phyloP scores from a whole-genome alignment of 768 basidiomycete genomes.

The Termitomyces sp. region DNA sequence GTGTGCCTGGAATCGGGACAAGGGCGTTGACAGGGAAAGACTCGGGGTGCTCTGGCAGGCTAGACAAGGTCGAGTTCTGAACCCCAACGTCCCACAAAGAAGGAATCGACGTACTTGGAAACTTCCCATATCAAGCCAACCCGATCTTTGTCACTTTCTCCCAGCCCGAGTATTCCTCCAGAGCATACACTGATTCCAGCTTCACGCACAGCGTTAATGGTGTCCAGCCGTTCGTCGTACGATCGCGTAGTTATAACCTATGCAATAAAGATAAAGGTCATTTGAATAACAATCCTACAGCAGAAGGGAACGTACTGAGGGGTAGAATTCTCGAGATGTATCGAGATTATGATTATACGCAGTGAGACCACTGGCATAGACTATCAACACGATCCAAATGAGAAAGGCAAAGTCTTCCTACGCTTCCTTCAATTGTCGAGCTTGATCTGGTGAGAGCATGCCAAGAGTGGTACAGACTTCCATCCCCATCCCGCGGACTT shows the following conservation, averaged over 20 bases:
- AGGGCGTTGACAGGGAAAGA: constrained; percentile 98
- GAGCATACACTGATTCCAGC: constrained; percentile 98
- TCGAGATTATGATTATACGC: constrained; percentile 99
- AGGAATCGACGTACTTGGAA: constrained; percentile 56
- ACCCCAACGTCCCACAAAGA: background rate
- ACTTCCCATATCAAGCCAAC: constrained; percentile 94
- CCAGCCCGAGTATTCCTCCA: constrained; percentile 92
- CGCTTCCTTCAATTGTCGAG: constrained; percentile 89
- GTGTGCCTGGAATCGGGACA: constrained; percentile 93
- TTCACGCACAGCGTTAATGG: constrained; percentile 84
- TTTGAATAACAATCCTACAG: background rate
- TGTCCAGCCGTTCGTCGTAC: constrained; percentile 89
- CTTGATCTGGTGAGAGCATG: constrained; percentile 94
- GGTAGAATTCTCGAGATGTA: constrained; percentile 96
- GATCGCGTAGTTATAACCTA: constrained; percentile 94
- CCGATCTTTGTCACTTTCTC: constrained; percentile 85
- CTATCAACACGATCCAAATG: background rate
- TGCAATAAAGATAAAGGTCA: background rate
- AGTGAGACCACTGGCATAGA: constrained; percentile 66
- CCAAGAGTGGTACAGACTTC: constrained; percentile 99
- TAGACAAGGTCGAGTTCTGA: constrained; percentile 23
- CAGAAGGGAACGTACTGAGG: constrained; percentile 46
- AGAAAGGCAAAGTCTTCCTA: constrained; percentile 28
- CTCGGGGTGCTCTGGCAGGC: constrained; percentile 96
- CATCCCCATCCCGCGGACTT: constrained; percentile 95